phyloP scores from a whole-genome alignment of 2,329 filamentous ascomycete species.

The Fonsecaea pugnacius region DNA sequence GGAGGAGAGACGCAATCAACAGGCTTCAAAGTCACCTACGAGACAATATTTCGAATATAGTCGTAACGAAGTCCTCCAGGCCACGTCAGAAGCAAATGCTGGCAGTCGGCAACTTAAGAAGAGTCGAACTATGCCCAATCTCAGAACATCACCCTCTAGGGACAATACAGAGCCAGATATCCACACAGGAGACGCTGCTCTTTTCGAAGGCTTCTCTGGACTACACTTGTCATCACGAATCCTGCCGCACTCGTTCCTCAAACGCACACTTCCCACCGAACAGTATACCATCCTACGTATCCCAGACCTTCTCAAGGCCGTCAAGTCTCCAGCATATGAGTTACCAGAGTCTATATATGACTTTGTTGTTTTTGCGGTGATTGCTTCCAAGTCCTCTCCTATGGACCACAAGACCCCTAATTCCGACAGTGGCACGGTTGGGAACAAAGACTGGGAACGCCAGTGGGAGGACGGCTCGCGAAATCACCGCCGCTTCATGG shows the following conservation, averaged over 20 bases:
- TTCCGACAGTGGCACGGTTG: slow-evolving; percentile 48
- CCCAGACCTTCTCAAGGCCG: slow-evolving; percentile 76
- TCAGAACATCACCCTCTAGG: slow-evolving; percentile 18
- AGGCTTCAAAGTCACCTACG: slow-evolving; percentile 51
- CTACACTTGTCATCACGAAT: slow-evolving; percentile 82
- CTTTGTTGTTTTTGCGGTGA: slow-evolving; percentile 83
- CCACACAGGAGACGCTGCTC: slow-evolving; percentile 56
- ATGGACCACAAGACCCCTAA: slow-evolving; percentile 57
- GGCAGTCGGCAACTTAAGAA: slow-evolving; percentile 24
- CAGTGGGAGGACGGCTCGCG: slow-evolving; percentile 60
- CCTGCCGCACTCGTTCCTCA: slow-evolving; percentile 78
- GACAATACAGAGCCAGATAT: not conserved
- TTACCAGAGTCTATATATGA: slow-evolving; percentile 83
- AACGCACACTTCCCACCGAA: slow-evolving; percentile 77
- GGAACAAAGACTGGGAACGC: slow-evolving; percentile 45
- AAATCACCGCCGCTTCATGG: slow-evolving; percentile 83
- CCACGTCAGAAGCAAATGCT: slow-evolving; percentile 38
- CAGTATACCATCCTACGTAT: slow-evolving; percentile 68
- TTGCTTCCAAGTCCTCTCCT: slow-evolving; percentile 86
- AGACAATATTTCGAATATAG: slow-evolving; percentile 60
- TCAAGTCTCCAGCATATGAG: slow-evolving; percentile 82
- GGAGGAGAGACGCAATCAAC: slow-evolving; percentile 39
- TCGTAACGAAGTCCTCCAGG: slow-evolving; percentile 62
- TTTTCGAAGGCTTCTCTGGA: slow-evolving; percentile 84
- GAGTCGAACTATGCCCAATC: slow-evolving; percentile 25